Base-by-base conservation (phyloP, 2,329 filamentous ascomycete species). In the Raffaelea albimanens region DNA sequence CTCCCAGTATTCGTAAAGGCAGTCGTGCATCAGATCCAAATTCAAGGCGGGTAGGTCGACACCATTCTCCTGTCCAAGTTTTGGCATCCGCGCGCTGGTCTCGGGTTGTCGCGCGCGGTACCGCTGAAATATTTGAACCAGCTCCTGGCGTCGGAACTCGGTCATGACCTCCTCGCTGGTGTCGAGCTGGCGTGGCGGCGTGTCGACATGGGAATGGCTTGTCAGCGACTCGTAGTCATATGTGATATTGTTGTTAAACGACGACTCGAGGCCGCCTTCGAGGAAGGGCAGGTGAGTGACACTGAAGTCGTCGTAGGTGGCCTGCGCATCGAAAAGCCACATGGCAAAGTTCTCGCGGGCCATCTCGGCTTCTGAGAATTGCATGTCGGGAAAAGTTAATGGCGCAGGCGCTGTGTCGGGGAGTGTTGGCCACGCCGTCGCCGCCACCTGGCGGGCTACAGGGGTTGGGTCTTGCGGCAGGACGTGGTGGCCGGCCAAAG, bases 1-100 rank as follows among this genome's bases (percentile, higher is more conserved):
- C 45, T 84, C 78, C 89, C 89, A 96, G 63, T 87, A 96, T 40
- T 87, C 87, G n/a, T 80, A 76, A 52, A 91, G 77, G 58, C 90
- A 95, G 14, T 84, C 84, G 58, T 87, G 82, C 75, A 95, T 83
- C 79, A 91, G 90, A 43, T 85, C 80, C 44, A 89, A 63, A 59
- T 80, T 87, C 52, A 95, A 67, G 1, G 61, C 64, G 0, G 70
- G 67, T 5, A 69, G 48, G 52, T 74, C 70, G n/a, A 65, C 67
- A 13, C 59, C 63, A 29, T 60, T 62, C 25, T 70, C 66, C 5
- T 63, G 64, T 7, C 67, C 58, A 2, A 71, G 55, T 23, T 59
- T 62, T 3, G 58, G 52, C 10, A 61, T 56, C 8, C 56, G 47
- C 2, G 60, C 52, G 29, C 71, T 64, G 33, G 65, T 64, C 34